phyloP scores from a whole-genome alignment of 108 stramenopile species.

The Skeletonema potamos region DNA sequence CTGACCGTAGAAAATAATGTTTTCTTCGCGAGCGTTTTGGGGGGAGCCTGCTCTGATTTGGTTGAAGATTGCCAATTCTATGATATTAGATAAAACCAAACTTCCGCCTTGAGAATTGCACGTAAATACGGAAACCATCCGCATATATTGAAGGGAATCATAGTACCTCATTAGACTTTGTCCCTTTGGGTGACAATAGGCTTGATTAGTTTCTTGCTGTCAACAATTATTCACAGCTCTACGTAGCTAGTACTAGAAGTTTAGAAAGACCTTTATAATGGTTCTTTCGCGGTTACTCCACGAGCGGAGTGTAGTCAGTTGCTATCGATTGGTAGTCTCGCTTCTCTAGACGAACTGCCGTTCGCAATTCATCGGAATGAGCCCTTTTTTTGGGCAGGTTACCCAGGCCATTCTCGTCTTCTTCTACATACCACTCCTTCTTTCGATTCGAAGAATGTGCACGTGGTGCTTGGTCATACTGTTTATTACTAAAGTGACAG shows the following conservation, averaged over 20 bases:
- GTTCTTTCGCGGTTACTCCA: background rate
- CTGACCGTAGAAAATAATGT: background rate
- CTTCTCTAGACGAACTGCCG: background rate
- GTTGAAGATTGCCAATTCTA: background rate
- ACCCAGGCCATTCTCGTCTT: too few relatives aligned
- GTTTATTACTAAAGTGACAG: too few relatives aligned
- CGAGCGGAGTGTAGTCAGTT: background rate
- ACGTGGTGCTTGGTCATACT: too few relatives aligned
- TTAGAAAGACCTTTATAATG: background rate
- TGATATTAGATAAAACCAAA: background rate
- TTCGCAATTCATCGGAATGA: background rate
- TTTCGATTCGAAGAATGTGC: background rate
- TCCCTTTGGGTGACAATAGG: constrained; percentile 21
- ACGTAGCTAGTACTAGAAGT: background rate
- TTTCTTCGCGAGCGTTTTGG: background rate
- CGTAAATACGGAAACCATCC: background rate
- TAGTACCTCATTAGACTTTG: constrained; percentile 1
- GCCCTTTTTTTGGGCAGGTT: background rate
- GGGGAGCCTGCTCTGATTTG: background rate
- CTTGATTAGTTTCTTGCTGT: constrained; percentile 3
- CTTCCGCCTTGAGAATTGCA: background rate
- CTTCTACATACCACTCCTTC: too few relatives aligned
- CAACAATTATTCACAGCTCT: background rate
- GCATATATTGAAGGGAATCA: background rate
- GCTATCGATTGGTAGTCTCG: background rate